Evolutionary conservation across 176 grass and related monocot species (phyloP).

Genomic region (Echinochloa phyllopogon): DNA sequence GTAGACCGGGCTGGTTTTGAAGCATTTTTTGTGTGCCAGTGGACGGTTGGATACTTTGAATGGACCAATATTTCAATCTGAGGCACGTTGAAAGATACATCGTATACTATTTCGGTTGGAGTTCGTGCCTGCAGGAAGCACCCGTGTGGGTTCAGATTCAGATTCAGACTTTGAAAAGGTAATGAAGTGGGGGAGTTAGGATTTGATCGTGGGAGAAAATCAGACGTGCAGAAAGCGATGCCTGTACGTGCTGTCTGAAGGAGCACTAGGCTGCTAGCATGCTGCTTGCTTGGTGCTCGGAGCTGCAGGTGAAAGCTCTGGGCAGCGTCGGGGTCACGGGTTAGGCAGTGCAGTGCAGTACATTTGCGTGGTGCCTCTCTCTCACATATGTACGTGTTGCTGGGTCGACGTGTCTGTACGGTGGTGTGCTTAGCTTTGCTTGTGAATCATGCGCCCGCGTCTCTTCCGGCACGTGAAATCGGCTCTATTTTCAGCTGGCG

Average conservation of each 20-base stretch:
- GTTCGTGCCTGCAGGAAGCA: not conserved
- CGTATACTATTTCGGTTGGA: not conserved
- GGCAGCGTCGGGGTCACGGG: conserved; percentile 11
- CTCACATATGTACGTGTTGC: not conserved
- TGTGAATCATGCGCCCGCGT: conserved; percentile 21
- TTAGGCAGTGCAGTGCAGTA: not conserved
- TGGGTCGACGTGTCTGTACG: not conserved
- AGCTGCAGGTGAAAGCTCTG: not conserved
- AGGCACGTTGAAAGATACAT: not conserved
- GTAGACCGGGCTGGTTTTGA: conserved; percentile 18
- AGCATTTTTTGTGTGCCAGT: not conserved
- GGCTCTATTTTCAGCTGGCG: not conserved
- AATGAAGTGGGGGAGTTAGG: conserved; percentile 6
- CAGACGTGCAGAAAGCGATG: not conserved
- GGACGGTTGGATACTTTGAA: not conserved
- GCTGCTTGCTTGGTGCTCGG: too few species aligned
- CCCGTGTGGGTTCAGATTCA: not conserved
- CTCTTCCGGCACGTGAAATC: not conserved
- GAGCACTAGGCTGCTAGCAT: too few species aligned
- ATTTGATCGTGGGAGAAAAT: conserved; percentile 1
- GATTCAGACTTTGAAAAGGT: conserved; percentile 5
- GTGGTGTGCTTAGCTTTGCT: not conserved
- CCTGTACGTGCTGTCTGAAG: not conserved
- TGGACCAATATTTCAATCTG: not conserved
- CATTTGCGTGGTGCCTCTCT: not conserved